phyloP scores from a whole-genome alignment of 352 stramenopile genomes.

The Aphanomyces astaci region DNA sequence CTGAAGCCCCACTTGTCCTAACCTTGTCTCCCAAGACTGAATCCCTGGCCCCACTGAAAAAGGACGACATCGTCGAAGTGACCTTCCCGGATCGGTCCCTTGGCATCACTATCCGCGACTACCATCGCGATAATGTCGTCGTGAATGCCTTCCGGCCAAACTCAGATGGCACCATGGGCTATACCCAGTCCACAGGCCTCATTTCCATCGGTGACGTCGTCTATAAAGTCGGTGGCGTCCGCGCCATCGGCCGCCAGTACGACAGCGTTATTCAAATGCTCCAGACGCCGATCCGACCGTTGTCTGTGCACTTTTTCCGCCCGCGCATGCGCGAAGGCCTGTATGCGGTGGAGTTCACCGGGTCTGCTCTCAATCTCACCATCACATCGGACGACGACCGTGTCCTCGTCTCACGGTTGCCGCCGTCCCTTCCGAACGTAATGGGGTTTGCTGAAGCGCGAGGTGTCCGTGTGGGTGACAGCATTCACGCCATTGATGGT shows the following conservation, averaged over 20 bases:
- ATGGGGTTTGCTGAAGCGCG: conserved; percentile 76
- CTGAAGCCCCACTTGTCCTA: conserved; percentile 45
- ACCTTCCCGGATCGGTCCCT: conserved; percentile 57
- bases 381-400: conserved; percentile 81
- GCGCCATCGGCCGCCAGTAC: conserved; percentile 68
- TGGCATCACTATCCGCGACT: conserved; percentile 78
- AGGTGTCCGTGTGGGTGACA: conserved; percentile 68
- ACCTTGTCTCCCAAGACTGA: conserved; percentile 80
- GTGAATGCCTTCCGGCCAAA: conserved; percentile 78
- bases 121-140: conserved; percentile 68
- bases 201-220: conserved; percentile 74
- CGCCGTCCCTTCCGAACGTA: conserved; percentile 74
- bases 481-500: conserved; percentile 72
- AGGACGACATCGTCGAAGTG: conserved; percentile 69
- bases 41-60: conserved; percentile 71
- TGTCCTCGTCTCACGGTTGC: conserved; percentile 77
- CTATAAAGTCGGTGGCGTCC: conserved; percentile 75
- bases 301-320: conserved; percentile 78
- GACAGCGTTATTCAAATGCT: conserved; percentile 82
- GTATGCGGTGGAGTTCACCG: conserved; percentile 76
- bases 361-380: conserved; percentile 73
- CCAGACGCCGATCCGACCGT: conserved; percentile 59
- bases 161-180: conserved; percentile 39
- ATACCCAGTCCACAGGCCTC: conserved; percentile 44
- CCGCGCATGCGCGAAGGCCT: conserved; percentile 66